A percentile compares a stretch with the other conserved stretches of the same genome.
Conservation (phyloP, 2,329 filamentous ascomycete species). For the Aspergillus unguis region DNA sequence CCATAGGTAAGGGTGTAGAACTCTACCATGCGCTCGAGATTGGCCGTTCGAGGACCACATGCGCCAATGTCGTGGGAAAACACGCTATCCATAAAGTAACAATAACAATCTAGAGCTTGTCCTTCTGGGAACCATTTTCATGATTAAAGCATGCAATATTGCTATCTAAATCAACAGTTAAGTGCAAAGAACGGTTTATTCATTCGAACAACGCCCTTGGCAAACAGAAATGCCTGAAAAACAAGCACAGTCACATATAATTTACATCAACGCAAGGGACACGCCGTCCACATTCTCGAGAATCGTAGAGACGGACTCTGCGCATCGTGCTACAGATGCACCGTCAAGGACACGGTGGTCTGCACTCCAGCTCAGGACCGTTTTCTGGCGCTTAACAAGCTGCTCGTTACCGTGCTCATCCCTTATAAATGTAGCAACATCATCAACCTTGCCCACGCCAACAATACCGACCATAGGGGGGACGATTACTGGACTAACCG, state of each 20-base stretch:
- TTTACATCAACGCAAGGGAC: background rate
- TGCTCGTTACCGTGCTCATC: background rate
- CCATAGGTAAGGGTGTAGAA: background rate
- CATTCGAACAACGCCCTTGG: background rate
- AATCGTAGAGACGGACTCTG: background rate
- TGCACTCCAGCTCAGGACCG: background rate
- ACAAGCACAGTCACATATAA: background rate
- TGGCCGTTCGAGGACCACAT: background rate
- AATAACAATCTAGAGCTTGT: background rate
- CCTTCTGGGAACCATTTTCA: background rate
- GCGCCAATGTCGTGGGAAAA: conserved; percentile 12
- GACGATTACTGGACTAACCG: background rate
- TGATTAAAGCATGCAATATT: background rate
- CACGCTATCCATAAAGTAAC: background rate
- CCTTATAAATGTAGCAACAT: background rate
- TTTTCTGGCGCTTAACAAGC: background rate
- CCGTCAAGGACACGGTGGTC: background rate
- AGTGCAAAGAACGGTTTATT: background rate
- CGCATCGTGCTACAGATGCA: background rate
- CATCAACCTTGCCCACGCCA: background rate
- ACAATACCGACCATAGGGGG: background rate
- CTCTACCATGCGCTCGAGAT: background rate
- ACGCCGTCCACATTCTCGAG: background rate
- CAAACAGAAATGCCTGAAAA: background rate
- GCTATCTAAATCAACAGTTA: background rate